phyloP scores from a whole-genome alignment of 495 filamentous ascomycete genomes.

The Aspergillus incahuasiensis region DNA sequence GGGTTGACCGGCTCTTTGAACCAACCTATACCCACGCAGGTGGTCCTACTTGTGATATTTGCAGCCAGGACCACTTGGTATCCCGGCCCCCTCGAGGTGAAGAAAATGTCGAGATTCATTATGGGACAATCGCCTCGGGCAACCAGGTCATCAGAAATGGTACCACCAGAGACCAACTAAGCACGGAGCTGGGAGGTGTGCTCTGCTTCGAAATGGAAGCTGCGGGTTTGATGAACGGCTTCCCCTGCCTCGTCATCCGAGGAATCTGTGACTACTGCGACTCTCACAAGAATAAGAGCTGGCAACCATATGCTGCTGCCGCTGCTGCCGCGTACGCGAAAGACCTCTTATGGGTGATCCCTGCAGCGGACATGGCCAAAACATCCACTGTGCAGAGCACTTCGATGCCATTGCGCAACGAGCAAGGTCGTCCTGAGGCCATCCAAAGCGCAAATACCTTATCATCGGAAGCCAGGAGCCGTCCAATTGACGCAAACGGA shows the following conservation, averaged over 20 bases:
- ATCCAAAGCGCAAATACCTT: no score
- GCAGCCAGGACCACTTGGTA: conserved; percentile 1
- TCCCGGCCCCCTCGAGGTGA: conserved; percentile 5
- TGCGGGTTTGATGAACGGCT: conserved; percentile 6
- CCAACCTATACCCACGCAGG: conserved; percentile 12
- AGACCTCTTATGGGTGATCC: conserved; percentile 12
- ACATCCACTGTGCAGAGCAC: not conserved
- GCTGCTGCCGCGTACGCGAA: conserved; percentile 19
- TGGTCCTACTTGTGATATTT: conserved; percentile 15
- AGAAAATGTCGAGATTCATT: conserved; percentile 10
- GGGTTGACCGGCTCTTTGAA: not conserved
- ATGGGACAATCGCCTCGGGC: conserved; percentile 20
- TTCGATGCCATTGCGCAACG: no score
- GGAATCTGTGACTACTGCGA: conserved; percentile 28
- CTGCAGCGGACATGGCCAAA: not conserved
- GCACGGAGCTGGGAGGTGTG: not conserved
- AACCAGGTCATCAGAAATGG: conserved; percentile 17
- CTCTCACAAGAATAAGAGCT: conserved; percentile 18
- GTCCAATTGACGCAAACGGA: not conserved
- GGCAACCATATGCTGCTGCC: conserved; percentile 15
- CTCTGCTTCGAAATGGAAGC: conserved; percentile 6
- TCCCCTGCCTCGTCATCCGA: conserved; percentile 19
- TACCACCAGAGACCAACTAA: not conserved
- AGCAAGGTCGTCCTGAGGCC: no score
- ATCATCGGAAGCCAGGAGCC: no score